Base-by-base conservation (phyloP, 495 filamentous ascomycete species). In the Pyronema omphalodes region DNA sequence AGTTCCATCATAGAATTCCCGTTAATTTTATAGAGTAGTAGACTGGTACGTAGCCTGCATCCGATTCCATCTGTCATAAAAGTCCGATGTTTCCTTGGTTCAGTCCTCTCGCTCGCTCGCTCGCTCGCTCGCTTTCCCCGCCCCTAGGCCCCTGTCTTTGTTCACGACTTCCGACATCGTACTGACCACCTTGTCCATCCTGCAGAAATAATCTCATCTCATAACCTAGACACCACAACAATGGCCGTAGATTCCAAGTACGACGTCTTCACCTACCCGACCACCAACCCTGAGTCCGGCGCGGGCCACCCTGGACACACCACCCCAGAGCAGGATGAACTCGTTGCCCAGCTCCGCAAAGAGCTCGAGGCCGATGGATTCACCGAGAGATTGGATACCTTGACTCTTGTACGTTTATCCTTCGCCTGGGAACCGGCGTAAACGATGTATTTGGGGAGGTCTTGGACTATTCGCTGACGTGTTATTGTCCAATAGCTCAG, bases 201-300 rank as follows among this genome's bases (percentile, higher is more conserved):
- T 43, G 39, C 39, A 43, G 17, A 43, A 43, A 43, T 1, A 43
- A 43, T 17, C 39, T 17, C 48, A 51, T 37, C 12, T 37, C 29
- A 34, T 23, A 47, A 15, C 12, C 14, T 18, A 34, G 18, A 51
- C 9, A 11, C 15, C 34, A 34, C 11, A 12, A 53, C 14, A 12
- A 53, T 53, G 51, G n/a, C 51, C 12, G 11, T 33, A n/a, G 45
- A 52, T n/a, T 45, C 46, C 11, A 94, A 93, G 69, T 94, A 94
- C 73, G 89, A 96, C 69, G 69, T 91, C 71, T 94, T 91, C 71
- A 86, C 93, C 68, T 95, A 73, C 71, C 89, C 89, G 44, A 88
- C 82, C 47, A 86, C 74, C 33, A 76, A 80, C 41, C 79, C 84
- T 43, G 74, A 75, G 45, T 59, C 72, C 7, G 75, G 80, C 59